Base-by-base conservation (phyloP, 2,329 filamentous ascomycete species). In the Sporothrix pseudoabietina region DNA sequence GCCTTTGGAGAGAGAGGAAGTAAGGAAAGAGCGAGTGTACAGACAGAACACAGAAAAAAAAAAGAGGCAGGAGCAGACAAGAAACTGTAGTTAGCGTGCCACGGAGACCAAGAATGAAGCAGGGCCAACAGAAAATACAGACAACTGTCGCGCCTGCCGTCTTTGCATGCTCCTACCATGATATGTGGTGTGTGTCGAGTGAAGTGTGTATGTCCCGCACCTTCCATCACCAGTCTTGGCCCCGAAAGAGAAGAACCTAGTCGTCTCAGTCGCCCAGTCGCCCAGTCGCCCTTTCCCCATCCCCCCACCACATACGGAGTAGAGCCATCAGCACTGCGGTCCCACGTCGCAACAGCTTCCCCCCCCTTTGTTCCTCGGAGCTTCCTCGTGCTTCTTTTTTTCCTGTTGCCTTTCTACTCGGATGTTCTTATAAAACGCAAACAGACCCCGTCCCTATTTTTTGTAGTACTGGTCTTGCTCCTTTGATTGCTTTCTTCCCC, bases 381-480 rank as follows among this genome's bases (percentile, higher is more conserved):
- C 44, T 54, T 39, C n/a, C 32, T 69, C 26, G 4, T 52, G 52
- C 22, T 26, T 19, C 8, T n/a, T 68, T 52, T n/a, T 35, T 8
- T 52, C 16, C 16, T 39, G 12, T 30, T 55, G 22, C 22, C 22
- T 30, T 30, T 55, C 10, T 55, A 22, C 22, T 22, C 26, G 3
- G 7, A 12, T 9, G 22, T 44, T 47, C 41, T 7, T 71, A 59
- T 71, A 70, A 30, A 70, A 70, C 68, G n/a, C 44, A 69, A 54
- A 69, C 30, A 14, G 66, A 16, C n/a, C 52, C 22, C 22, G 6
- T 71, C 69, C 54, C 41, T 6, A 8, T 41, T 44, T 32, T 57
- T 26, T 30, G 8, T 54, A 22, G 0, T 66, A 39, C 35, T 19
- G 41, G 30, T 66, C n/a, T 39, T 22, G 44, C 26, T 66, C 35